Conservation (phyloP, 129 eudicot species). For the Centaurea solstitialis region DNA sequence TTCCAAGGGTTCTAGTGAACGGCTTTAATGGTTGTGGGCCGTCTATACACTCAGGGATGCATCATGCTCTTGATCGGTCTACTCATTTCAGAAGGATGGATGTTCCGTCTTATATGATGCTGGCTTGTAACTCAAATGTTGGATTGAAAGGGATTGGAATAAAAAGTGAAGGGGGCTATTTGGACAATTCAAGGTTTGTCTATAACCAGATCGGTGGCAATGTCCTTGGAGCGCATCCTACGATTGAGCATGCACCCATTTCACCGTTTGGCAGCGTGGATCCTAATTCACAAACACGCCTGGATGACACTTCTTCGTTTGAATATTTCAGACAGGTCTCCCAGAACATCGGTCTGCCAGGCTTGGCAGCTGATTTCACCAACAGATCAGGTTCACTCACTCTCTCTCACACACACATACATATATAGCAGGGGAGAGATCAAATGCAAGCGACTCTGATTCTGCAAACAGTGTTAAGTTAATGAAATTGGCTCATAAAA, state of each 20-base stretch:
- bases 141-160: constrained; percentile 33
- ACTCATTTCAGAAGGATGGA: constrained; percentile 33
- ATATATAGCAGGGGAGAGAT: neutral
- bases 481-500: too few species aligned
- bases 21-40: constrained; percentile 39
- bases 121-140: constrained; percentile 34
- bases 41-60: constrained; percentile 35
- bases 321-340: constrained; percentile 39
- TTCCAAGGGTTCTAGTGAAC: constrained; percentile 22
- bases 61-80: constrained; percentile 34
- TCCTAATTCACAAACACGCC: constrained; percentile 38
- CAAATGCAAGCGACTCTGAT: too few species aligned
- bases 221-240: constrained; percentile 35
- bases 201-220: constrained; percentile 37
- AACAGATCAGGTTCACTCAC: constrained; percentile 34
- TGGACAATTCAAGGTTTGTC: constrained; percentile 33
- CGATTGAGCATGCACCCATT: constrained; percentile 46
- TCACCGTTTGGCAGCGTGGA: constrained; percentile 46
- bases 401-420: constrained; percentile 21
- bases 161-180: constrained; percentile 44
- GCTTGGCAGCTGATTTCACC: constrained; percentile 42
- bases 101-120: constrained; percentile 33
- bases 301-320: constrained; percentile 49
- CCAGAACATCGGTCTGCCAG: constrained; percentile 34
- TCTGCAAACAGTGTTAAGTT: too few species aligned